Percentiles rank a stretch among this genome's conserved stretches.
Conservation (phyloP, 2,329 filamentous ascomycete genomes). For the Fusarium zealandicum region DNA sequence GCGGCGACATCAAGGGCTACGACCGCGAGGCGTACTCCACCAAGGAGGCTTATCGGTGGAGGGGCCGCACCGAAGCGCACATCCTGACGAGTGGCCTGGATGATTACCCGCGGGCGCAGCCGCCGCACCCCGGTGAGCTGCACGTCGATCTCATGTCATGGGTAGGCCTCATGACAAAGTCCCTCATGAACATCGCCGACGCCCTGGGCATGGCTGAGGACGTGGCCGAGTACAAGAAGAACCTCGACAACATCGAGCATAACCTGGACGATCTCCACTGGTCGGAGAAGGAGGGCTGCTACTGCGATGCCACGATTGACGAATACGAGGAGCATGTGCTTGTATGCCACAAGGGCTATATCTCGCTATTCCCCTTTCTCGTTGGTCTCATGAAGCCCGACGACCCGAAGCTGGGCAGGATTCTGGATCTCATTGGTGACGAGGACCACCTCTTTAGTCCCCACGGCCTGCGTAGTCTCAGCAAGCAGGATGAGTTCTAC, state of each 20-base stretch:
- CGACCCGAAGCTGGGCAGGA: conserved; percentile 74
- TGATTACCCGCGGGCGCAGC: conserved; percentile 92
- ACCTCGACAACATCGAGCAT: conserved; percentile 77
- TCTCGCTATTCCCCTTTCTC: conserved; percentile 92
- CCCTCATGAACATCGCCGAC: conserved; percentile 80
- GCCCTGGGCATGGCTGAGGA: conserved; percentile 81
- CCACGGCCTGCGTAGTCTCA: conserved; percentile 88
- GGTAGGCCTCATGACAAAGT: conserved; percentile 95
- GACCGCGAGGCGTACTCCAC: conserved; percentile 86
- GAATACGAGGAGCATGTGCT: conserved; percentile 89
- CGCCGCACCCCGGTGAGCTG: conserved; percentile 93
- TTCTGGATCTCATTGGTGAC: conserved; percentile 80
- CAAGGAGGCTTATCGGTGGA: conserved; percentile 96
- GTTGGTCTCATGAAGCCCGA: conserved; percentile 79
- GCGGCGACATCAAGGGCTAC: conserved; percentile 88
- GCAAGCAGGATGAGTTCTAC: conserved; percentile 82
- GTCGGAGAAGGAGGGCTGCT: conserved; percentile 80
- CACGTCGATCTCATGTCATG: conserved; percentile 95
- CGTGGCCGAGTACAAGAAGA: conserved; percentile 72
- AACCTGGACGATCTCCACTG: conserved; percentile 96
- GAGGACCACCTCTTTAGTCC: conserved; percentile 89
- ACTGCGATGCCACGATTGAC: conserved; percentile 94
- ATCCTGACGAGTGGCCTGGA: conserved; percentile 93
- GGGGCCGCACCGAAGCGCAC: conserved; percentile 84
- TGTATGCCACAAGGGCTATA: conserved; percentile 96